These are phyloP conservation scores for Lophiotrema nucula DNA, from an alignment of 495 filamentous ascomycete species.

Conservation along the genomic window DNA sequence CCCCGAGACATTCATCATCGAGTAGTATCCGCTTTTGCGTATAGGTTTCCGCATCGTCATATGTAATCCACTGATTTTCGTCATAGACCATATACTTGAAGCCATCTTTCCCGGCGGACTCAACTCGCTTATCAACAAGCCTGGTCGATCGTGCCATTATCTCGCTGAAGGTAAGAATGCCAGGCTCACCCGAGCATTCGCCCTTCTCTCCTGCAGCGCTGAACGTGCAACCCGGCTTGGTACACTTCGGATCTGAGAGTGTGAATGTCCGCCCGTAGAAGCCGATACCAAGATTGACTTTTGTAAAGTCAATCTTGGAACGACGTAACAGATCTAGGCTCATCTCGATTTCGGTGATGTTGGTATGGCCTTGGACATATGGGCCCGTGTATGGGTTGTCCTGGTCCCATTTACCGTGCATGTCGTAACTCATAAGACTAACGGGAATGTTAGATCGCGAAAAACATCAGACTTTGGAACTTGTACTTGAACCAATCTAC, in stretches of 20 bases:
- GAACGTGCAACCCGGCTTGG: slow-evolving; percentile 39
- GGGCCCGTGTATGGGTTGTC: slow-evolving; percentile 34
- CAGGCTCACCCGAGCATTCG: slow-evolving; percentile 4
- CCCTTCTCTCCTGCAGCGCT: slow-evolving; percentile 5
- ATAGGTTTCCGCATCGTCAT: slow-evolving; percentile 1
- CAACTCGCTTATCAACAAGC: not conserved
- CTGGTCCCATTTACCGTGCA: slow-evolving; percentile 18
- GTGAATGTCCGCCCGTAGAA: slow-evolving; percentile 54
- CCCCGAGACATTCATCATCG: not conserved
- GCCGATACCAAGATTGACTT: slow-evolving; percentile 51
- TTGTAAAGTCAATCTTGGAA: slow-evolving; percentile 43
- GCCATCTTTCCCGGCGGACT: not conserved
- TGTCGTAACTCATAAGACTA: slow-evolving; percentile 18
- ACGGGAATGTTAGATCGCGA: no score
- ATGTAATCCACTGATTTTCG: slow-evolving; percentile 2
- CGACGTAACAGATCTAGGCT: slow-evolving; percentile 54
- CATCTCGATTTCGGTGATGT: slow-evolving; percentile 56
- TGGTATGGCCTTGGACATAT: slow-evolving; percentile 50
- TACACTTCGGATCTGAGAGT: slow-evolving; percentile 36
- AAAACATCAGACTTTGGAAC: no score
- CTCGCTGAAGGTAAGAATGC: slow-evolving; percentile 16
- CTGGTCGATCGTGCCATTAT: slow-evolving; percentile 1
- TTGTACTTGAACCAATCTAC: slow-evolving; percentile 1
- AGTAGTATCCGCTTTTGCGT: not conserved
- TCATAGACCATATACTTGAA: slow-evolving; percentile 2